Evolutionary conservation across 495 filamentous ascomycete genomes (phyloP), one percentile per base, ranked within the genome.

Genomic region (Penicillium bovifimosum): DNA sequence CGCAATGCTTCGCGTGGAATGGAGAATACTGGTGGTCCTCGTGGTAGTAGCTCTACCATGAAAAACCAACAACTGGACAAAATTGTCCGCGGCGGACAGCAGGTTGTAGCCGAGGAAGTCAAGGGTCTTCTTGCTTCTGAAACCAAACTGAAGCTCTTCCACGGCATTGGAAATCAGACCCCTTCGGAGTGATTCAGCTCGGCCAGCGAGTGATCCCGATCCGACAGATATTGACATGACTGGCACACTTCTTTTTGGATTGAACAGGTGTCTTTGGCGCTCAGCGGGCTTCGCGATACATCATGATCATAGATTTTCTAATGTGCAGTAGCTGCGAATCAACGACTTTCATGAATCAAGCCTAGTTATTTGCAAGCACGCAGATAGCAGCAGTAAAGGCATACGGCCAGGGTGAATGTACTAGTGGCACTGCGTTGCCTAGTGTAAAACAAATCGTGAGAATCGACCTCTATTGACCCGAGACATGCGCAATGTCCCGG

Each of bases 111-210:
- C 18, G 93, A 96, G 69, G 93, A 98, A 75, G 80, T 83, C 49
- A 86, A 86, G 40, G 92, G 93, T 0, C 68, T 96, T 46, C 74
- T 95, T 67, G 89, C 89, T 2, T 82, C 81, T 14, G 84, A 90
- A 55, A 81, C 95, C 35, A 96, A 96, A 70, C 86, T 84, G 59
- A 85, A 82, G 65, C 74, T 98, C 0, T 98, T 98, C 68, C 85
- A 86, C 59, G 79, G 75, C 13, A 70, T 88, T 26, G 79, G 78
- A 28, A 69, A 70, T 33, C 54, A 63, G 17, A 24, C 59, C 7
- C 17, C 56, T 7, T 27, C 45, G 18, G 26, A 51, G 24, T 63
- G 55, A 48, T 44, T 18, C 29, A 8, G 28, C 41, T 31, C 42
- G 14, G 31, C 2, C 28, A 9, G 10, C 32, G 26, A 17, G 10